Evolutionary conservation across 1,284 basidiomycete species (phyloP), one percentile per base, ranked within the genome.

Genomic region (Macrocystidia cucumis): DNA sequence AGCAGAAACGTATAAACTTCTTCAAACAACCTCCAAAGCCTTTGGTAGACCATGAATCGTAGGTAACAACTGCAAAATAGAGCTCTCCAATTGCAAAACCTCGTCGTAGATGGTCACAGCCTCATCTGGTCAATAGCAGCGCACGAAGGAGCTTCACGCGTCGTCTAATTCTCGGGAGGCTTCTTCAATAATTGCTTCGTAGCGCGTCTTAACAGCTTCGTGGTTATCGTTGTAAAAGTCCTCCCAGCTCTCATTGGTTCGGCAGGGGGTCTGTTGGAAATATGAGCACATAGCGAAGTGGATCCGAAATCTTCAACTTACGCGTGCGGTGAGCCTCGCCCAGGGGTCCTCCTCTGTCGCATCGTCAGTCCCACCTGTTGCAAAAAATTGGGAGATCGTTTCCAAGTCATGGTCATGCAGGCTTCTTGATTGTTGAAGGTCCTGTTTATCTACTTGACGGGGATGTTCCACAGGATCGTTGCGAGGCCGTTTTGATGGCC

Each of bases 1-100:
- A 82, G 47, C 82, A 83, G 56, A 74, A 63, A 44, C 69, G 78
- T 48, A 74, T 63, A 58, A 69, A 60, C 19, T 88, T 88, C 60
- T 88, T 88, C 67, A 88, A 88, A 56, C 67, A 58, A 25, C 51
- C 57, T 45, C 53, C 57, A 44, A 56, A 56, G 48, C 54, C 56
- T 34, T 40, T 62, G 39, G 46, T 61, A 49, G 57, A 58, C 20
- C 25, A 49, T 5, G 29, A 39, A 30, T 41, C 48, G 34, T 37
- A 45, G 40, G 44, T 37, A 46, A 35, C 29, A 25, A 25, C 23
- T 25, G 23, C 23, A 25, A 25, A 25, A 25, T 25, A 25, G 8
- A 8, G 23, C 8, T 8, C 12, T 25, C 12, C 23, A 8, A 12
- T 12, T 25, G 23, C 23, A 8, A 12, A 25, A 25, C 12, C 12